Evolutionary conservation across 768 basidiomycete genomes (phyloP).

Genomic region (Exsudoporus frostii): DNA sequence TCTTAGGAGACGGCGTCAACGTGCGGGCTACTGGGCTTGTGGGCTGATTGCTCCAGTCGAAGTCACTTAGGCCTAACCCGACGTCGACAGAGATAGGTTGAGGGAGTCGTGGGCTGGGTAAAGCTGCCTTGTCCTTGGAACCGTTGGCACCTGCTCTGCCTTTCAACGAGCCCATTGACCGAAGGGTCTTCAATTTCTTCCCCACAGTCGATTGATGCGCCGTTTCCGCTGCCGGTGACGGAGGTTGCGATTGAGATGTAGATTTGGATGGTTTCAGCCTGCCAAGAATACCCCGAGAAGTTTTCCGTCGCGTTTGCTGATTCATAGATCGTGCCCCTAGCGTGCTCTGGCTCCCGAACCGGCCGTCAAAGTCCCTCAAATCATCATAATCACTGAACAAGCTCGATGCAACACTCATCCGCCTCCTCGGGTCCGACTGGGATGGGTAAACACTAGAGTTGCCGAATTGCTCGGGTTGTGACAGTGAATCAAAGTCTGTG

Average conservation of each 20-base stretch:
- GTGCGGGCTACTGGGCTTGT: constrained; percentile 10
- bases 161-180: constrained; percentile 80
- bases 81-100: constrained; percentile 52
- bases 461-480: constrained; percentile 20
- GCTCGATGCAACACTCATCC: constrained; percentile 71
- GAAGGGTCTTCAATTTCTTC: constrained; percentile 67
- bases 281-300: constrained; percentile 66
- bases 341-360: constrained; percentile 79
- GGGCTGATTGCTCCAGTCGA: constrained; percentile 46
- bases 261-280: constrained; percentile 50
- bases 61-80: constrained; percentile 53
- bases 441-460: constrained; percentile 28
- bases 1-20: constrained; percentile 19
- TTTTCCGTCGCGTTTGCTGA: constrained; percentile 49
- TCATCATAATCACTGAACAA: constrained; percentile 87
- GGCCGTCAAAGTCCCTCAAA: constrained; percentile 79
- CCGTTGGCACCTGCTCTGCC: constrained; percentile 37
- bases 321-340: constrained; percentile 45
- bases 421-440: constrained; percentile 41
- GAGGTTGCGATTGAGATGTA: constrained; percentile 42
- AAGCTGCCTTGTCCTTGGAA: constrained; percentile 34
- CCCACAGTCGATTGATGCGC: constrained; percentile 31
- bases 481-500: constrained; percentile 16
- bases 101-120: constrained; percentile 52
- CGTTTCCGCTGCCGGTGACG: constrained; percentile 41